Conservation (phyloP, 1,284 basidiomycete species). For the Inonotus obliquus region DNA sequence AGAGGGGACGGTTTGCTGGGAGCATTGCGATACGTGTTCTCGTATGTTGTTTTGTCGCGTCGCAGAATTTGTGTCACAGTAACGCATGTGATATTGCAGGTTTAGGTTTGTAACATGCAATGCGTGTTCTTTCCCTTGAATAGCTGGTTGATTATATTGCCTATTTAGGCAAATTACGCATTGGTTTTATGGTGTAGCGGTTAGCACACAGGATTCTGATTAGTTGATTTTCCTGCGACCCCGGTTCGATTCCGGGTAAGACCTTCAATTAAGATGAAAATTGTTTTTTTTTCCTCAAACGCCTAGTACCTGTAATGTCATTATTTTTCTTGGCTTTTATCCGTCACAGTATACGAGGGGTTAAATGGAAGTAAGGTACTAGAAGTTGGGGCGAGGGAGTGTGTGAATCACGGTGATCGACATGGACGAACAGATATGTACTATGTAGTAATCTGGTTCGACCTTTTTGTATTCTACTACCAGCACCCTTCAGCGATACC, state of each 20-base stretch:
- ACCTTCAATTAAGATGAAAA: neutral
- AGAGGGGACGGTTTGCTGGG: neutral
- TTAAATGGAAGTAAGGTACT: no score
- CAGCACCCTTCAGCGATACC: neutral
- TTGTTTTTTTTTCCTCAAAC: neutral
- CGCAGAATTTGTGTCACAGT: no score
- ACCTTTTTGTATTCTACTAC: neutral
- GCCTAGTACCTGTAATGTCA: no score
- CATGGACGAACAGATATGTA: neutral
- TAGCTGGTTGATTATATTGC: no score
- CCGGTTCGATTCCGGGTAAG: slow-evolving; percentile 18
- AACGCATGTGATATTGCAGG: no score
- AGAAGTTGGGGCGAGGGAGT: no score
- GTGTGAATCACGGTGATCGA: no score
- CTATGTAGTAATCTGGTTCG: neutral
- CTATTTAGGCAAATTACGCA: no score
- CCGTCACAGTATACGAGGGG: no score
- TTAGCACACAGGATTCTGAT: slow-evolving; percentile 58
- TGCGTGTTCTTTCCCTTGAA: no score
- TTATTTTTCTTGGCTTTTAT: no score
- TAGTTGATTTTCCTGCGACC: slow-evolving; percentile 8
- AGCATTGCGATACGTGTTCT: neutral
- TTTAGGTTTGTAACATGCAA: no score
- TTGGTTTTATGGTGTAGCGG: slow-evolving; percentile 44
- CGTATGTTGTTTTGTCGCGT: neutral